A percentile compares a stretch with the other conserved stretches of the same genome.
Conservation (phyloP, 805 yeast genomes). For the Starmera pachycereana region DNA sequence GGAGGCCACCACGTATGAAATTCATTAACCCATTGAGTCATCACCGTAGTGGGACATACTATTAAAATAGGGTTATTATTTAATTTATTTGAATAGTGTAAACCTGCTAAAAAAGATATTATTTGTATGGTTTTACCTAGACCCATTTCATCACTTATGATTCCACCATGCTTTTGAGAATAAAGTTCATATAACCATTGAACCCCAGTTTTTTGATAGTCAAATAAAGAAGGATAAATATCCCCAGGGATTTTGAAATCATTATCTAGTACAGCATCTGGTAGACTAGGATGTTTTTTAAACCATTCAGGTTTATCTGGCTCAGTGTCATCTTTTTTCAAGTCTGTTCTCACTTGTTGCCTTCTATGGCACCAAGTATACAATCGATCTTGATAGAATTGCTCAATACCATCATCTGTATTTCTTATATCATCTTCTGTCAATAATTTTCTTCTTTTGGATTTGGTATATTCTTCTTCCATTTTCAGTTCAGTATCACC, state of each 20-base stretch:
- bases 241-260: conserved; percentile 82
- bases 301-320: conserved; percentile 46
- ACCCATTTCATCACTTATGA: conserved; percentile 98
- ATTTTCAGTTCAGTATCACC: conserved; percentile 6
- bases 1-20: conserved; percentile 99
- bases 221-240: conserved; percentile 75
- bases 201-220: conserved; percentile 92
- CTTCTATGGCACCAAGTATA: conserved; percentile 49
- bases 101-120: conserved; percentile 81
- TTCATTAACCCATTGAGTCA: conserved; percentile 96
- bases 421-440: conserved; percentile 29
- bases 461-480: conserved; percentile 7
- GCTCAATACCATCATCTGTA: conserved; percentile 78
- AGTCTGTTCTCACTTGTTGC: conserved; percentile 28
- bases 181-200: conserved; percentile 97
- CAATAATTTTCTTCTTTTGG: conserved; percentile 8
- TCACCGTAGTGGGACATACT: conserved; percentile 94
- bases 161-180: conserved; percentile 85
- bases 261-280: conserved; percentile 67
- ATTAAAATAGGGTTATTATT: conserved; percentile 63
- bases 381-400: conserved; percentile 48
- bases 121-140: conserved; percentile 92
- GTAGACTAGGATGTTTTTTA: conserved; percentile 64
- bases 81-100: conserved; percentile 71
- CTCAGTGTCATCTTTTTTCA: conserved; percentile 2